Evolutionary conservation across 2,329 filamentous ascomycete species (phyloP), one percentile per base, ranked within the genome.

Genomic region (Huntiella bhutanensis): DNA sequence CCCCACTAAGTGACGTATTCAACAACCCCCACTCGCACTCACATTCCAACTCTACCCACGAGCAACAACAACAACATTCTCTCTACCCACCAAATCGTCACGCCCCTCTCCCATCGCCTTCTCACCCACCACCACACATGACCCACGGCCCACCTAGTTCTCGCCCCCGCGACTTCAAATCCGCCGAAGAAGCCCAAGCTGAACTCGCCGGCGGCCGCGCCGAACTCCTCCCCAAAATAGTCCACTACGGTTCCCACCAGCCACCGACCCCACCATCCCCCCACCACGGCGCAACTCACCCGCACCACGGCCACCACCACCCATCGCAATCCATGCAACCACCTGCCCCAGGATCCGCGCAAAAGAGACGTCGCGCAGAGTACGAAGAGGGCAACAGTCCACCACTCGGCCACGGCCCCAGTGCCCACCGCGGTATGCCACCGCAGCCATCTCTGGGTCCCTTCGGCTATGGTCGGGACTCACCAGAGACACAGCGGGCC

Each of bases 1-100:
- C 91, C 2, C 88, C 91, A 2, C 91, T 98, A 49, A 80, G 84
- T 34, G 91, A 96, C 58, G 91, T 98, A 11, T 95, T 98, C 57
- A 84, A 83, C 13, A 83, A 92, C 56, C 22, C 22, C 5, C 41
- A 36, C 34, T 36, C 34, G 2, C 12, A 15, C 34, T 35, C 41
- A 43, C 43, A 47, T 35, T 28, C 41, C 22, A 22, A 34, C 7
- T 43, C 41, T 12, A 10, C 11, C 34, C 44, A 40, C 5, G 35
- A 46, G 3, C 44, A 41, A 28, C 33, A 36, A 8, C 45, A 43
- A 11, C 33, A 38, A 39, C 41, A 43, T 33, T 33, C 10, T 33
- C 51, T 78, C 60, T 62, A 77, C 68, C 64, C 81, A 61, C 61
- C 72, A 22, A 38, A 40, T 33, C 41, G 41, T 11, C 79, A 73